A percentile compares a stretch with the other conserved stretches of the same genome.
Conservation (phyloP, 1,139 yeast species). For the Pichia sp. region DNA sequence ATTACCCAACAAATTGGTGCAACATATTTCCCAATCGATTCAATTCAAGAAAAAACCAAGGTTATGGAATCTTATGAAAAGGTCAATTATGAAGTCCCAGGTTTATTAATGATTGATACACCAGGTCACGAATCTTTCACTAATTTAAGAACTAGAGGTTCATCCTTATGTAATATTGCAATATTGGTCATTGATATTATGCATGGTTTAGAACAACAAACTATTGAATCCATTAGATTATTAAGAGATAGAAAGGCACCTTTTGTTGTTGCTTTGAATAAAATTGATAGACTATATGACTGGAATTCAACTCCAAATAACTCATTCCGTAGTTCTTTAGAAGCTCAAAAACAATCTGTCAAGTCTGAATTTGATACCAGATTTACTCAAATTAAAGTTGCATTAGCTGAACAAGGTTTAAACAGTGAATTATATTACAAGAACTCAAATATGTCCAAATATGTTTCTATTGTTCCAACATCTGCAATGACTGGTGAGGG, state of each 20-base stretch:
- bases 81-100: slow-evolving; percentile 89
- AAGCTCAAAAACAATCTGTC: slow-evolving; percentile 74
- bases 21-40: slow-evolving; percentile 95
- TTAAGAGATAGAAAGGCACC: slow-evolving; percentile 97
- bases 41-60: slow-evolving; percentile 83
- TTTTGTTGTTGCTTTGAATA: slow-evolving; percentile 91
- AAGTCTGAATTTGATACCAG: slow-evolving; percentile 90
- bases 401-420: slow-evolving; percentile 95
- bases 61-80: slow-evolving; percentile 86
- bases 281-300: slow-evolving; percentile 93
- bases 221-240: slow-evolving; percentile 85
- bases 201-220: slow-evolving; percentile 99
- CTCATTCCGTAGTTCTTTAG: slow-evolving; percentile 90
- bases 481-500: slow-evolving; percentile 99
- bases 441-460: slow-evolving; percentile 86
- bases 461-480: slow-evolving; percentile 95
- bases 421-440: slow-evolving; percentile 94
- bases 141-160: slow-evolving; percentile 96
- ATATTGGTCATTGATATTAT: slow-evolving; percentile 95
- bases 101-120: slow-evolving; percentile 91
- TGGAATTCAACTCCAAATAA: slow-evolving; percentile 90
- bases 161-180: slow-evolving; percentile 97
- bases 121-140: slow-evolving; percentile 99
- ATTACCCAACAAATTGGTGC: slow-evolving; percentile 99
- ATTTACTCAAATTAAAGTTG: slow-evolving; percentile 77